Evolutionary conservation across 352 stramenopile genomes (phyloP).

Genomic region (Phytophthora chlamydospora): DNA sequence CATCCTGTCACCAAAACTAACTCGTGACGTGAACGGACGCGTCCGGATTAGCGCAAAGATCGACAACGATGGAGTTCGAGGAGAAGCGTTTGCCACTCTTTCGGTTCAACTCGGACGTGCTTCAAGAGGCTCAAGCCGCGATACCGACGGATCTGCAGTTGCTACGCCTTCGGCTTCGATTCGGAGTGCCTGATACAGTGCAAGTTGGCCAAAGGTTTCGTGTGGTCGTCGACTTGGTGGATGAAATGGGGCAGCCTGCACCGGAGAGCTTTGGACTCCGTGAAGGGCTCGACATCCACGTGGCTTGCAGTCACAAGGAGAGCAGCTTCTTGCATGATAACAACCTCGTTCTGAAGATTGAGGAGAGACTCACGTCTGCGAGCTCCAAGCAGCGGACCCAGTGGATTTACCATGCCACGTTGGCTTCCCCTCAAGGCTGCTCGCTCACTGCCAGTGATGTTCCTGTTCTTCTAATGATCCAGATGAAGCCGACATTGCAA

Average conservation of each 20-base stretch:
- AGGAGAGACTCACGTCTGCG: neutral
- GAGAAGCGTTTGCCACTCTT: slow-evolving; percentile 3
- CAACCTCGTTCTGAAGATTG: slow-evolving; percentile 13
- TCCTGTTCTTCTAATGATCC: slow-evolving; percentile 6
- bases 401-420: slow-evolving; percentile 12
- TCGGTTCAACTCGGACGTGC: slow-evolving; percentile 15
- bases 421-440: neutral
- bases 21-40: slow-evolving; percentile 17
- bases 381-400: slow-evolving; percentile 3
- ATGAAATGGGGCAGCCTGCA: slow-evolving; percentile 59
- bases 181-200: slow-evolving; percentile 38
- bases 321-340: neutral
- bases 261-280: neutral
- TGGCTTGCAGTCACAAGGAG: neutral
- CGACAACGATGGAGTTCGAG: neutral
- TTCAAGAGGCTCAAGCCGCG: slow-evolving; percentile 17
- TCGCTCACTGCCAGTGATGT: neutral
- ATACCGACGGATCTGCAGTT: slow-evolving; percentile 31
- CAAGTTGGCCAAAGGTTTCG: slow-evolving; percentile 35
- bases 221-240: slow-evolving; percentile 51
- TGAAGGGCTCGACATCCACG: slow-evolving; percentile 7
- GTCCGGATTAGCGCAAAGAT: neutral
- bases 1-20: slow-evolving; percentile 3
- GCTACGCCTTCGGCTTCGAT: slow-evolving; percentile 56
- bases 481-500: slow-evolving; percentile 7